Evolutionary conservation across 2,329 filamentous ascomycete genomes (phyloP).

Genomic region (Trichoderma endophyticum): DNA sequence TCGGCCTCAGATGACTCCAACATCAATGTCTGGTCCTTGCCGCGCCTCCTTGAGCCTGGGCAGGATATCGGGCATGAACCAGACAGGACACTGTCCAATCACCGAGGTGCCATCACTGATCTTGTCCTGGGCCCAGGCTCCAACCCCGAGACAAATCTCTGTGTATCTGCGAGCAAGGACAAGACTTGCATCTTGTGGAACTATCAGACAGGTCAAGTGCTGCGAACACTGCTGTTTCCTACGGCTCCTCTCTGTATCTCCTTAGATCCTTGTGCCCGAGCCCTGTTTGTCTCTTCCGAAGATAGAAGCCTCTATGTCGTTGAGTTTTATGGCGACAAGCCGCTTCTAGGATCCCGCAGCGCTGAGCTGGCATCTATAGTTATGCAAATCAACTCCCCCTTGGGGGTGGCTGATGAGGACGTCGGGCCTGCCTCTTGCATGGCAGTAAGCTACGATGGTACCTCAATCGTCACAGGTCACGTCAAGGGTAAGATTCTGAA

Average conservation of each 20-base stretch:
- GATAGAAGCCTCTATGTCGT: slow-evolving; percentile 78
- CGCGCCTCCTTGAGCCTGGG: slow-evolving; percentile 63
- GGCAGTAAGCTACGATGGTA: slow-evolving; percentile 77
- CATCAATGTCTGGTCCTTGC: slow-evolving; percentile 86
- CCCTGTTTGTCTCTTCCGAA: slow-evolving; percentile 75
- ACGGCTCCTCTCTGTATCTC: slow-evolving; percentile 67
- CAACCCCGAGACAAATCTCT: slow-evolving; percentile 70
- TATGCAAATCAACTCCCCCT: slow-evolving; percentile 52
- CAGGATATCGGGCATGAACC: slow-evolving; percentile 62
- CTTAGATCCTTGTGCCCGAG: slow-evolving; percentile 80
- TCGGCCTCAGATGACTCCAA: slow-evolving; percentile 84
- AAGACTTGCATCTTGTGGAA: slow-evolving; percentile 93
- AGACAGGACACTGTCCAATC: slow-evolving; percentile 71
- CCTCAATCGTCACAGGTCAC: slow-evolving; percentile 76
- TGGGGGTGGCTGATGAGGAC: slow-evolving; percentile 58
- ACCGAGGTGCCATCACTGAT: slow-evolving; percentile 70
- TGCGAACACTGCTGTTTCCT: slow-evolving; percentile 80
- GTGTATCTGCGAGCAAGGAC: slow-evolving; percentile 79
- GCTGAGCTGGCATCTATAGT: slow-evolving; percentile 55
- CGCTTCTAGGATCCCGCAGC: slow-evolving; percentile 52
- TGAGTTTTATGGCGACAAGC: slow-evolving; percentile 62
- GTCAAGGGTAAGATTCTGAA: slow-evolving; percentile 70
- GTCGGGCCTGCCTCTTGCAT: slow-evolving; percentile 65
- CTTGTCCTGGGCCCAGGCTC: slow-evolving; percentile 62
- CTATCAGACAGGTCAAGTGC: slow-evolving; percentile 70